phyloP scores from a whole-genome alignment of 2,329 filamentous ascomycete genomes.

The Xylariales sp. region DNA sequence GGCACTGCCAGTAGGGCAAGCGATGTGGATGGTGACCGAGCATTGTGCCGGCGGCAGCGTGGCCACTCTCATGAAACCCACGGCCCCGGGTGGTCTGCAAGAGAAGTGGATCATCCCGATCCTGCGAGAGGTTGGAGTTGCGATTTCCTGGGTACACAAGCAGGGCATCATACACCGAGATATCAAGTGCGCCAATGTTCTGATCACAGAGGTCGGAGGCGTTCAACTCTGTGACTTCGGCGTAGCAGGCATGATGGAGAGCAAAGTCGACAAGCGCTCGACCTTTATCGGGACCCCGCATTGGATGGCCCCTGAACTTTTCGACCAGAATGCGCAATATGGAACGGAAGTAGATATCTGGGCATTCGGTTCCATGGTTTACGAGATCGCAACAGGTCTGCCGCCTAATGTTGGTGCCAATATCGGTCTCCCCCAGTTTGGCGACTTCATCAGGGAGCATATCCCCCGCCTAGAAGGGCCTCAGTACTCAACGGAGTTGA shows the following conservation, averaged over 20 bases:
- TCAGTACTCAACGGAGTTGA: slow-evolving; percentile 64
- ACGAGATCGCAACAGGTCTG: slow-evolving; percentile 73
- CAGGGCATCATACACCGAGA: slow-evolving; percentile 68
- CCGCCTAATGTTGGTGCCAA: slow-evolving; percentile 63
- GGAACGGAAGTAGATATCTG: slow-evolving; percentile 76
- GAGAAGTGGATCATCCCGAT: slow-evolving; percentile 69
- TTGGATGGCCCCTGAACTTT: slow-evolving; percentile 83
- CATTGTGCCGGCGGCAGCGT: slow-evolving; percentile 83
- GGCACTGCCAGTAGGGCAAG: slow-evolving; percentile 69
- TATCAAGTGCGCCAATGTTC: slow-evolving; percentile 73
- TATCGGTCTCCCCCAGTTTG: slow-evolving; percentile 46
- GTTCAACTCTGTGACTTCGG: slow-evolving; percentile 85
- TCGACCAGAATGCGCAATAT: slow-evolving; percentile 59
- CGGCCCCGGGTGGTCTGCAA: slow-evolving; percentile 57
- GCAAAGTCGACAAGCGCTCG: slow-evolving; percentile 68
- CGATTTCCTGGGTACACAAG: slow-evolving; percentile 62
- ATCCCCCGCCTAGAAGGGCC: slow-evolving; percentile 67
- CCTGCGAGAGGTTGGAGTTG: slow-evolving; percentile 60
- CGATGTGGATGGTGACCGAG: slow-evolving; percentile 86
- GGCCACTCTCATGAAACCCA: slow-evolving; percentile 66
- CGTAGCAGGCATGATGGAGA: slow-evolving; percentile 73
- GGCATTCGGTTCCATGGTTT: slow-evolving; percentile 78
- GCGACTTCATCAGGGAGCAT: slow-evolving; percentile 54
- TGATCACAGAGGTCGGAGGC: slow-evolving; percentile 70
- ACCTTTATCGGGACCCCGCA: slow-evolving; percentile 80